Conservation (phyloP, 306 rosid genomes). For the Crotalaria pallida region DNA sequence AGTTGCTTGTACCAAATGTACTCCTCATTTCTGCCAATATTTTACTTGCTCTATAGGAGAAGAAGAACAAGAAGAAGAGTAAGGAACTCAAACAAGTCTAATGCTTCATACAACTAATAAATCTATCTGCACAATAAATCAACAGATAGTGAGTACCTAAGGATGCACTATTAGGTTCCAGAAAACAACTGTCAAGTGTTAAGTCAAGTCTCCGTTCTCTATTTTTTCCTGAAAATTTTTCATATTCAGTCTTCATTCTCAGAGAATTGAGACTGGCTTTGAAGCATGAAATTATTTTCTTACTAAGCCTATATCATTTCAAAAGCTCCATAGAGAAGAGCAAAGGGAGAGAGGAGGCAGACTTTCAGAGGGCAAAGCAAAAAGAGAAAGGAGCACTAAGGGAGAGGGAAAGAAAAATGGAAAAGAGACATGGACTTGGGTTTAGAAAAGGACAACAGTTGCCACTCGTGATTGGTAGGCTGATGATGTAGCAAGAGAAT, state of each 20-base stretch:
- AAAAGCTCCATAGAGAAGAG: background rate
- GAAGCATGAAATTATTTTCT: background rate
- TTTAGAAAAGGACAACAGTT: background rate
- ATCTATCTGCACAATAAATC: background rate
- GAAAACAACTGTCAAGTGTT: background rate
- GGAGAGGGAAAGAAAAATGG: background rate
- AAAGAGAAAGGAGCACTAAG: background rate
- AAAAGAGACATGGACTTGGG: background rate
- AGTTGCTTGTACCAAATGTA: conserved; percentile 73
- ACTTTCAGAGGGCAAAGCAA: background rate
- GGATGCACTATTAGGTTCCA: background rate
- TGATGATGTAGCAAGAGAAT: background rate
- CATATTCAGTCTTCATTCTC: conserved; percentile 9
- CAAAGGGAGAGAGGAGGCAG: background rate
- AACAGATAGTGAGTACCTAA: background rate
- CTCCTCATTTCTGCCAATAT: conserved; percentile 72
- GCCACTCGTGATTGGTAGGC: background rate
- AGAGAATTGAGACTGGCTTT: background rate
- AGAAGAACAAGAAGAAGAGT: conserved; percentile 9
- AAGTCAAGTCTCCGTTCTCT: background rate
- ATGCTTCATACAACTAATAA: conserved; percentile 9
- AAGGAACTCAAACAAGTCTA: conserved; percentile 26
- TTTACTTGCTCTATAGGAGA: conserved; percentile 62
- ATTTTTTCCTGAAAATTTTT: background rate
- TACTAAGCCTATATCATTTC: background rate